phyloP scores from a whole-genome alignment of 2,329 filamentous ascomycete genomes.

The Pyrenophora seminiperda region DNA sequence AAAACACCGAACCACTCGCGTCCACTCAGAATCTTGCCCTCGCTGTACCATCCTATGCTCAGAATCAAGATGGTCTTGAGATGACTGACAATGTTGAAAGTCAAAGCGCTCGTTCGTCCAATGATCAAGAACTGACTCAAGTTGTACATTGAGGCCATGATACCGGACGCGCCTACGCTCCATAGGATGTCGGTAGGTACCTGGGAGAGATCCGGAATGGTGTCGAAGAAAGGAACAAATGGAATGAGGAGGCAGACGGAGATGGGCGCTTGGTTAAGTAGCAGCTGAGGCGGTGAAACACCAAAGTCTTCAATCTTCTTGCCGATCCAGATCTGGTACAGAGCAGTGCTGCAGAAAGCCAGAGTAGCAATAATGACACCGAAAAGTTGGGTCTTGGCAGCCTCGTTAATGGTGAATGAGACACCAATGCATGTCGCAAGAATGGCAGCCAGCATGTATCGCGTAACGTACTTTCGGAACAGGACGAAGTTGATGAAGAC shows the following conservation, averaged over 20 bases:
- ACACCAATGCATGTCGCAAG: constrained; percentile 53
- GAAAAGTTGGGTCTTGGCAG: constrained; percentile 48
- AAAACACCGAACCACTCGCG: constrained; percentile 52
- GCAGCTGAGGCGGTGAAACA: constrained; percentile 52
- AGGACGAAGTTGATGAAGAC: constrained; percentile 54
- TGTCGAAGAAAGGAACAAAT: constrained; percentile 53
- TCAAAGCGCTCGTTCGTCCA: constrained; percentile 47
- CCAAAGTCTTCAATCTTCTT: constrained; percentile 56
- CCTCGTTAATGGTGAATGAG: constrained; percentile 51
- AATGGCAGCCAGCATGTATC: constrained; percentile 50
- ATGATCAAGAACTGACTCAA: constrained; percentile 53
- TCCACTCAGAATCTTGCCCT: constrained; percentile 49
- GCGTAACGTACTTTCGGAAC: constrained; percentile 51
- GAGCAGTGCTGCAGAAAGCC: constrained; percentile 53
- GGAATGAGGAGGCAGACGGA: constrained; percentile 52
- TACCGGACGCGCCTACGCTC: constrained; percentile 49
- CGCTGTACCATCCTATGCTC: constrained; percentile 54
- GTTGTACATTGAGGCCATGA: constrained; percentile 52
- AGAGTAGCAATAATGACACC: constrained; percentile 52
- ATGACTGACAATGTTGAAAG: constrained; percentile 51
- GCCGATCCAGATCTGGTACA: constrained; percentile 57
- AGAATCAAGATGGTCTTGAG: constrained; percentile 55
- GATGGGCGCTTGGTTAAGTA: constrained; percentile 55
- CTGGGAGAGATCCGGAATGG: constrained; percentile 42
- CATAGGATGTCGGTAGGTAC: constrained; percentile 50